These are phyloP conservation scores for Cyberlindnera petersonii DNA, from an alignment of 805 yeast species.

Conservation along the genomic window DNA sequence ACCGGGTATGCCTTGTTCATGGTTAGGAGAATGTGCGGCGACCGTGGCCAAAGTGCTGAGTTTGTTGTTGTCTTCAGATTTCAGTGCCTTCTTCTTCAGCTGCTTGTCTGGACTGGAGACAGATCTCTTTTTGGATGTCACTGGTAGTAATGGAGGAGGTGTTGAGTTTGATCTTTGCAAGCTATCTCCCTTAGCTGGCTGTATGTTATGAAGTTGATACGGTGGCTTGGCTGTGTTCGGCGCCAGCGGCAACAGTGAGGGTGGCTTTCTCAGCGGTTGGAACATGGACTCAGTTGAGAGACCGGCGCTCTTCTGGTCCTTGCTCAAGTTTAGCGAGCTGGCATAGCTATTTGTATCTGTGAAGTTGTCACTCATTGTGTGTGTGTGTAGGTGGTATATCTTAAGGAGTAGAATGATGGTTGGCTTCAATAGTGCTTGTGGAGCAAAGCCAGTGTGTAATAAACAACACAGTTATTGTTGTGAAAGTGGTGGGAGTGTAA, in stretches of 20 bases:
- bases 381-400: no score
- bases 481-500: no score
- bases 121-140: slow-evolving; percentile 15
- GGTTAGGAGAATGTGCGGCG: slow-evolving; percentile 14
- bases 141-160: slow-evolving; percentile 14
- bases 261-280: neutral
- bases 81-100: slow-evolving; percentile 9
- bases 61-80: slow-evolving; percentile 13
- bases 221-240: slow-evolving; percentile 5
- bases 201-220: slow-evolving; percentile 10
- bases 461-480: no score
- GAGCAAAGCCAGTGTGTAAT: no score
- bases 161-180: slow-evolving; percentile 12
- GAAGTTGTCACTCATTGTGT: slow-evolving; percentile 28
- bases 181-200: slow-evolving; percentile 1
- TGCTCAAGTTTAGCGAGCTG: slow-evolving; percentile 17
- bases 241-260: slow-evolving; percentile 6
- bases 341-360: slow-evolving; percentile 29
- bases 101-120: slow-evolving; percentile 1
- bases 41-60: slow-evolving; percentile 16
- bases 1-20: slow-evolving; percentile 6
- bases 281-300: slow-evolving; percentile 2
- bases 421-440: no score
- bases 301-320: neutral
- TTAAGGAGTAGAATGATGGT: no score